Evolutionary conservation across 2,329 filamentous ascomycete species (phyloP), one percentile per base, ranked within the genome.

Genomic region (Penicillium expansum): DNA sequence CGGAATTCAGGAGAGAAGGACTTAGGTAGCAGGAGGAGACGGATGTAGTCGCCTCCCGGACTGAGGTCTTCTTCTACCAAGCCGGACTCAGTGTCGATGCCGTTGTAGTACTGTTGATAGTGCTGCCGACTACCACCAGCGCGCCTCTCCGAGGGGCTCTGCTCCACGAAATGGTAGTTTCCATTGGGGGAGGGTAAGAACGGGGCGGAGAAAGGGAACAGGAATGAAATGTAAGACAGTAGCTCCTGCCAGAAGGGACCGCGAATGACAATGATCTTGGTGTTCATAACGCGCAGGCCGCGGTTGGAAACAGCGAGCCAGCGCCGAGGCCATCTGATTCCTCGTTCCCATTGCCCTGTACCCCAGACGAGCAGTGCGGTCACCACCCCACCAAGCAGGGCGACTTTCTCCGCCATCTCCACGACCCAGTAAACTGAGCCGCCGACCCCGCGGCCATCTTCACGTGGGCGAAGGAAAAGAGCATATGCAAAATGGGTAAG

Each of bases 361-460:
- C 87, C 92, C 91, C 92, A 97, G 64, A 97, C 88, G 35, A 99
- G 80, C 42, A 92, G 82, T 35, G 86, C 89, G 0, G 92, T 97
- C 58, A 97, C 88, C 57, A 96, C 83, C 45, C 94, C 94, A 24
- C 91, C 92, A 76, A 96, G 90, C 70, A 97, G 89, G 68, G 90
- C 93, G 52, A 99, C 85, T 74, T 94, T 95, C 77, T 97, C 91
- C 8, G 85, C 84, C 71, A 90, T 90, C 69, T 97, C 93, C 4
- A 97, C 85, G 29, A 95, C 87, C 93, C 93, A 97, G 81, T 99
- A 99, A 52, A 96, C 91, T 14, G 89, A 93, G 32, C 94, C 93
- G 51, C 94, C 94, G 6, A 96, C 86, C 37, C 93, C 93, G 64
- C 84, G 86, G 63, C 93, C 93, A 79, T 97, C 93, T 74, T 97